Conservation (phyloP, 805 yeast genomes). For the Cyberlindnera xishuangbannaensis region DNA sequence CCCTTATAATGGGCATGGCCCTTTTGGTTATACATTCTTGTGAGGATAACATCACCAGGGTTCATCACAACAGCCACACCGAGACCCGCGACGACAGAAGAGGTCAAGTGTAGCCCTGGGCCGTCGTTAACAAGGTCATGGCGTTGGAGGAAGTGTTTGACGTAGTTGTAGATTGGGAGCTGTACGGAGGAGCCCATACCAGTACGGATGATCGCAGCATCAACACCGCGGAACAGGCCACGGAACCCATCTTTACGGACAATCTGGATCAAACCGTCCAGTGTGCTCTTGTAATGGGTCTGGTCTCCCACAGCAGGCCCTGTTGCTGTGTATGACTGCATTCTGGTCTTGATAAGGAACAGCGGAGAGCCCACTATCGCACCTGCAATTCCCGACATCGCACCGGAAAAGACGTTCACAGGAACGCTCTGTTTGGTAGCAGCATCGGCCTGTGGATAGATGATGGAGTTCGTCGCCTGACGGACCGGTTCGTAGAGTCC, state of each 20-base stretch:
- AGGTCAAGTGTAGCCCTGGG: slow-evolving; percentile 60
- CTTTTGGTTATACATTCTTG: slow-evolving; percentile 92
- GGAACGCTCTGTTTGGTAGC: slow-evolving; percentile 42
- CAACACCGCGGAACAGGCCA: slow-evolving; percentile 87
- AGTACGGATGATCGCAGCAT: slow-evolving; percentile 90
- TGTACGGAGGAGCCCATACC: slow-evolving; percentile 96
- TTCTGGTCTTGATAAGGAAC: slow-evolving; percentile 87
- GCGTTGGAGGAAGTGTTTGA: slow-evolving; percentile 57
- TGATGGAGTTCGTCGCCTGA: slow-evolving; percentile 44
- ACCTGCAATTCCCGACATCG: slow-evolving; percentile 80
- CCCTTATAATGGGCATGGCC: slow-evolving; percentile 74
- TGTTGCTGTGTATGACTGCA: slow-evolving; percentile 81
- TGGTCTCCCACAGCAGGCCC: slow-evolving; percentile 77
- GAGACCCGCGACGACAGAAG: slow-evolving; percentile 76
- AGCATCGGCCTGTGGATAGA: slow-evolving; percentile 47
- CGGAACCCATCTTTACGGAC: slow-evolving; percentile 61
- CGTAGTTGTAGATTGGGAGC: slow-evolving; percentile 79
- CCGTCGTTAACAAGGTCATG: slow-evolving; percentile 54
- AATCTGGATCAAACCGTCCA: slow-evolving; percentile 63
- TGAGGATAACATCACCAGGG: slow-evolving; percentile 94
- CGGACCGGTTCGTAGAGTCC: slow-evolving; percentile 93
- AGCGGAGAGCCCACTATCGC: slow-evolving; percentile 89
- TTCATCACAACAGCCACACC: slow-evolving; percentile 96
- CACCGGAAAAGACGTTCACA: slow-evolving; percentile 77
- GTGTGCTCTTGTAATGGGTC: slow-evolving; percentile 70